Evolutionary conservation across 2,329 filamentous ascomycete species (phyloP).

Genomic region (Fusarium sp.): DNA sequence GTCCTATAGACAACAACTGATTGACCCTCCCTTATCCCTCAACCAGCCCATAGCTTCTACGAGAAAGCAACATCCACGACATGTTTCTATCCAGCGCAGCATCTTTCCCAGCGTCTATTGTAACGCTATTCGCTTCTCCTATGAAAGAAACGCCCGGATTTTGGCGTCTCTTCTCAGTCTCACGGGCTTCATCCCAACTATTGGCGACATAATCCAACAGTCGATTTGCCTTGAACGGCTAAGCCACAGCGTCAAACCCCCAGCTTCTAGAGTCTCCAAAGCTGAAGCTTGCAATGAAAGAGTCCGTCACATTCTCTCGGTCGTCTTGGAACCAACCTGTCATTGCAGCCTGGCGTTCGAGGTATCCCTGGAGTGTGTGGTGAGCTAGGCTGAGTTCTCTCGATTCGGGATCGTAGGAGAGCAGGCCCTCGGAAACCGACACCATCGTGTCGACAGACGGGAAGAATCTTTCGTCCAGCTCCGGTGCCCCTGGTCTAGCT

Average conservation of each 20-base stretch:
- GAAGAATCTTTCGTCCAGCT: background rate
- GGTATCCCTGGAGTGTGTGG: no score
- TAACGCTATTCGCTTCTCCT: background rate
- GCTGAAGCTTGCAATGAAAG: no score
- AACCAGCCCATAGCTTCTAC: background rate
- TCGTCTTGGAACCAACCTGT: no score
- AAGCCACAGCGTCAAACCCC: no score
- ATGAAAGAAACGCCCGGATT: background rate
- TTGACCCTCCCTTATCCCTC: background rate
- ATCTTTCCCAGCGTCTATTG: background rate
- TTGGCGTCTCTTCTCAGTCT: background rate
- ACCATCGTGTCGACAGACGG: background rate
- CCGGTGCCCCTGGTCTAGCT: background rate
- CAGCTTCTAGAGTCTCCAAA: no score
- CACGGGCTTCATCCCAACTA: background rate
- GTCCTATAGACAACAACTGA: no score
- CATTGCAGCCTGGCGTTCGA: no score
- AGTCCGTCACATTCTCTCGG: no score
- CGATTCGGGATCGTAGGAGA: background rate
- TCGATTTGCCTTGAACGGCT: background rate
- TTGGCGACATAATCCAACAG: background rate
- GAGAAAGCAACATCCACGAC: background rate
- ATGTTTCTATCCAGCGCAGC: background rate
- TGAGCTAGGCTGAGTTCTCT: background rate
- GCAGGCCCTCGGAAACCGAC: background rate